Evolutionary conservation across 106 monocot genomes (phyloP), one percentile per base, ranked within the genome.

Genomic region (Triglochin maritima): DNA sequence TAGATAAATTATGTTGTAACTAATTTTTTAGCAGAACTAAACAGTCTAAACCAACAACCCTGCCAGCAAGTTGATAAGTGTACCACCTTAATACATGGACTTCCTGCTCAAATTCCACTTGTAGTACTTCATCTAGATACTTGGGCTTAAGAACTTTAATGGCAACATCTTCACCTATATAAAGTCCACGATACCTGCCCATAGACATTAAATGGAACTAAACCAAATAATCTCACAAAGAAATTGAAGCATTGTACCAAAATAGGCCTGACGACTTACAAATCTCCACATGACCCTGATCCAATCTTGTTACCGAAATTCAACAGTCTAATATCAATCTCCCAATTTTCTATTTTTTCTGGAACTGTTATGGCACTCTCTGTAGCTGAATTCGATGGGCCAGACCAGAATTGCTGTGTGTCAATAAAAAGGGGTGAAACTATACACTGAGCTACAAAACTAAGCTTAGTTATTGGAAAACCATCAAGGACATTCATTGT

Each of bases 131-230:
- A 75, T 69, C 80, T 53, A 84, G 65, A 74, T 90, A 79, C 75
- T 90, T 84, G 51, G 78, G 69, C 79, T 78, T 81, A 41, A 90
- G 67, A 72, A 90, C 59, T 72, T 90, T 90, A 14, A 90, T 70
- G 65, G 93, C 93, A 75, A 93, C 93, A 64, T 93, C 93, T 70
- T 79, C 76, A 9, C 84, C 89, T 50, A 78, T 56, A 62, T 89
- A 93, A 70, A 57, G 77, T 74, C 86, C 93, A 76, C 70, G 88
- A 74, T 76, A 86, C 65, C 93, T 93, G 59, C 67, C 57, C 4
- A 78, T 10, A 50, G 10, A 50, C 50, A 2, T 50, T 50, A 10
- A 5, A 50, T 50, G 10, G 50, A 50, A 7, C 10, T 50, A 7
- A 7, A 50, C 50, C 10, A n/a, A 57, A 57, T 13, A 57, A 49